Evolutionary conservation across 768 basidiomycete genomes (phyloP).

Genomic region (Amanita pseudoporphyria): DNA sequence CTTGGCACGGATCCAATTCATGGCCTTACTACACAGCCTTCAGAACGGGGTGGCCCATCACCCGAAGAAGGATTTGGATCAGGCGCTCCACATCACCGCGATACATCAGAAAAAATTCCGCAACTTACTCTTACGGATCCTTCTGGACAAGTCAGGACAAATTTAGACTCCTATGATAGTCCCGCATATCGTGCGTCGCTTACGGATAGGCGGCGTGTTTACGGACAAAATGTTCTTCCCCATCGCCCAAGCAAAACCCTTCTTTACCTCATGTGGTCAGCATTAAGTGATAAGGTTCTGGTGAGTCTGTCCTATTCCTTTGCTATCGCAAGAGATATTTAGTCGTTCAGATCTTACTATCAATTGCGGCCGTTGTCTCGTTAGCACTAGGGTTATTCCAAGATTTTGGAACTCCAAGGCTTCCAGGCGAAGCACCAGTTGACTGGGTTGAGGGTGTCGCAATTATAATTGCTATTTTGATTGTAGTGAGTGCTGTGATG

Average conservation of each 20-base stretch:
- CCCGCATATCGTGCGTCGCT: slow-evolving; percentile 35
- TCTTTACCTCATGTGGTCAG: slow-evolving; percentile 73
- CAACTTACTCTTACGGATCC: slow-evolving; percentile 31
- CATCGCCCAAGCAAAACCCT: slow-evolving; percentile 59
- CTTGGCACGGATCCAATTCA: slow-evolving; percentile 56
- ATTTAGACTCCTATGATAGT: slow-evolving; percentile 10
- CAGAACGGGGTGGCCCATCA: slow-evolving; percentile 17
- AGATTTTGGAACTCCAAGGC: slow-evolving; percentile 69
- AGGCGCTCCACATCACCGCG: slow-evolving; percentile 15
- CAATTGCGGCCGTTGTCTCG: slow-evolving; percentile 87
- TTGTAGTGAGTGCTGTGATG: slow-evolving; percentile 44
- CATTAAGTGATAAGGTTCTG: slow-evolving; percentile 85
- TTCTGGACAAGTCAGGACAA: slow-evolving; percentile 16
- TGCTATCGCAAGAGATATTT: slow-evolving; percentile 3
- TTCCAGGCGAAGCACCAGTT: slow-evolving; percentile 60
- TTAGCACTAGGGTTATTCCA: slow-evolving; percentile 92
- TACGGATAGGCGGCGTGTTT: slow-evolving; percentile 58
- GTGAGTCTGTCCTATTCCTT: slow-evolving; percentile 30
- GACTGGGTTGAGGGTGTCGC: slow-evolving; percentile 97
- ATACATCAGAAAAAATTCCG: slow-evolving; percentile 16
- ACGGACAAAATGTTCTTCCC: slow-evolving; percentile 71
- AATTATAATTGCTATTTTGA: slow-evolving; percentile 65
- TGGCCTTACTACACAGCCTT: slow-evolving; percentile 31
- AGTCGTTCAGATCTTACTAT: slow-evolving; percentile 63
- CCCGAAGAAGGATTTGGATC: slow-evolving; percentile 4